Percentiles rank a stretch among this genome's conserved stretches.
Conservation (phyloP, 139 green algal genomes). For the Nannochloris sp. region DNA sequence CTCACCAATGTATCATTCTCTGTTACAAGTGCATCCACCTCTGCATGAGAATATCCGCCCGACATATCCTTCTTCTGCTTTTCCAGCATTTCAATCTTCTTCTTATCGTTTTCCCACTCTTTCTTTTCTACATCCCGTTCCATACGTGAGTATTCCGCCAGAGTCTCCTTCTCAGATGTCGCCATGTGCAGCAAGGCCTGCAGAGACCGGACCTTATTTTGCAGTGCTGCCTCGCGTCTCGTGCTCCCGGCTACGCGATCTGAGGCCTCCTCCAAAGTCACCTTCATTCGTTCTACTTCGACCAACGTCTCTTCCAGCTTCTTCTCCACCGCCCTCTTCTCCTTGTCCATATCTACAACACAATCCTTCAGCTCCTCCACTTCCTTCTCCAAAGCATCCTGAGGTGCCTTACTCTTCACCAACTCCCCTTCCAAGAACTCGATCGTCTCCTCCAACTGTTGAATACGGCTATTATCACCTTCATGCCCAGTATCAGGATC, state of each 20-base stretch:
- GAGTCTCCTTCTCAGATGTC: neutral
- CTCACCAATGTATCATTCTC: constrained; percentile 1
- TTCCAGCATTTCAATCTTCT: constrained; percentile 1
- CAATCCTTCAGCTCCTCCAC: neutral
- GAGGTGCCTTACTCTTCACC: neutral
- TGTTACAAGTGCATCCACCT: neutral
- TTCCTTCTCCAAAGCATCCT: neutral
- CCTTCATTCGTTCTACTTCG: neutral
- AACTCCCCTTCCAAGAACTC: neutral
- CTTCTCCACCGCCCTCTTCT: neutral
- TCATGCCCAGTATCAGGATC: neutral
- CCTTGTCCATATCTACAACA: neutral
- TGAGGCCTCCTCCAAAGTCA: no score
- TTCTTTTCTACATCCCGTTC: neutral
- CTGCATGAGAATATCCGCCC: neutral
- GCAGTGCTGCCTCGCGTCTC: no score
- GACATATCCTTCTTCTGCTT: neutral
- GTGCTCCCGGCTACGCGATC: no score
- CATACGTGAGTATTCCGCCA: neutral
- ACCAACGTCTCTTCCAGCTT: neutral
- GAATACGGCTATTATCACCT: neutral
- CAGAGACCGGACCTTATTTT: no score
- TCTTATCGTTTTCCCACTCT: neutral
- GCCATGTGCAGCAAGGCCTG: neutral
- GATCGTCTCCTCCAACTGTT: neutral